Base-by-base conservation (phyloP, 78 protist species). In the Chrysochromulina parva region DNA sequence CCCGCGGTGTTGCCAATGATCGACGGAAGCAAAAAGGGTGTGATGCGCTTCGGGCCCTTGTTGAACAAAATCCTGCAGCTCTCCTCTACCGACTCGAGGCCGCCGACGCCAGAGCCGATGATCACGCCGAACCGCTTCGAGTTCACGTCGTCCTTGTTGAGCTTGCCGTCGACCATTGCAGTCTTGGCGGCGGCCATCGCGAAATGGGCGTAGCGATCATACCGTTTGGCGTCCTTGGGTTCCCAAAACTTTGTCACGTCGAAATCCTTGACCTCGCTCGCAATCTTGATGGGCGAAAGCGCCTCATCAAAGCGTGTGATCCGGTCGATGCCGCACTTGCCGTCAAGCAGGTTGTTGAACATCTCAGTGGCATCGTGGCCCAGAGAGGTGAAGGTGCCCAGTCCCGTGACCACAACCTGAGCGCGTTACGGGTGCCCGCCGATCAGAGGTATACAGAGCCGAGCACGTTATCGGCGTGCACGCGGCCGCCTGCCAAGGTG, bases 1-100 rank as follows among this genome's bases (percentile, higher is more conserved):
- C 28, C 26, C 26, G 86, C 86, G 2, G 60, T 78, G 86, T 78
- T 78, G 62, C 62, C 86, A 14, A 78, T 78, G n/a, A 78, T 13
- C 62, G 59, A 50, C 38, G 86, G 86, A 9, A 78, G 59, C 11
- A 78, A 26, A 47, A 78, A 78, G 57, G 86, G 86, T 0, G 86
- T 11, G 47, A 78, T 53, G 47, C 86, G 86, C 86, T 53, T 78
- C 62, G 86, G 86, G 52, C 86, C 86, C 86, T 78, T 78, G 28
- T 1, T 53, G 62, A 78, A 24, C 48, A 78, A 13, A 14, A 53
- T 53, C 53, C n/a, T 50, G 48, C 57, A 53, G 62, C 59, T 78
- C 38, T 14, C 3, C 60, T 78, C 86, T 17, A 78, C 26, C 24
- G 86, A 4, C 13, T 78, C 62, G 47, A 78, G 59, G 19, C 86